These are phyloP conservation scores for Eutypa lata DNA, from an alignment of 2,329 filamentous ascomycete species.

Conservation along the genomic window DNA sequence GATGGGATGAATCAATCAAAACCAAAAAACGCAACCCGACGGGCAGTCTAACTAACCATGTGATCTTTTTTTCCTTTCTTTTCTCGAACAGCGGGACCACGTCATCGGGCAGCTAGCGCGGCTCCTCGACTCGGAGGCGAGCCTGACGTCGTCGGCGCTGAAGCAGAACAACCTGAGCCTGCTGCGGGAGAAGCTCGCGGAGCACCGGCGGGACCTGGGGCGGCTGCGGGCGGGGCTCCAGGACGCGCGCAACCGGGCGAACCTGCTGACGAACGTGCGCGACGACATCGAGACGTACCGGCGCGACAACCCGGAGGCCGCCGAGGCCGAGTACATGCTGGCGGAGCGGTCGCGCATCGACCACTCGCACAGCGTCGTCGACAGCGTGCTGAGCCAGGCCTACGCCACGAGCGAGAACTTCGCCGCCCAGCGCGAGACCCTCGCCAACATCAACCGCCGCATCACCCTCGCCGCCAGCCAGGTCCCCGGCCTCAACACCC, in stretches of 20 bases:
- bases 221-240: constrained; percentile 71
- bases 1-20: no score
- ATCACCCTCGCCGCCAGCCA: constrained; percentile 88
- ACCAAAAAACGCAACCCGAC: no score
- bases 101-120: constrained; percentile 80
- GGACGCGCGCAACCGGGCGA: constrained; percentile 80
- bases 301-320: constrained; percentile 72
- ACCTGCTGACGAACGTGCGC: constrained; percentile 85
- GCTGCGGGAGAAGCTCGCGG: constrained; percentile 82
- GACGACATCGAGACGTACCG: constrained; percentile 91
- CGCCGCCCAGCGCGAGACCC: constrained; percentile 77
- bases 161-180: constrained; percentile 95
- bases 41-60: background rate
- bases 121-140: constrained; percentile 88
- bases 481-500: constrained; percentile 85
- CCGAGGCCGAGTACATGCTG: constrained; percentile 96
- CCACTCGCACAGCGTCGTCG: constrained; percentile 83
- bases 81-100: constrained; percentile 65
- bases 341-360: constrained; percentile 84
- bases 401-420: constrained; percentile 97
- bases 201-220: constrained; percentile 79
- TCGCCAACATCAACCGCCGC: constrained; percentile 83
- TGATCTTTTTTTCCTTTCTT: constrained; percentile 1
- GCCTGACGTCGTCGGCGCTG: constrained; percentile 83
- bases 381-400: constrained; percentile 88